Conservation (phyloP, 768 basidiomycete genomes). For the Strobilomyces echinocephalus region DNA sequence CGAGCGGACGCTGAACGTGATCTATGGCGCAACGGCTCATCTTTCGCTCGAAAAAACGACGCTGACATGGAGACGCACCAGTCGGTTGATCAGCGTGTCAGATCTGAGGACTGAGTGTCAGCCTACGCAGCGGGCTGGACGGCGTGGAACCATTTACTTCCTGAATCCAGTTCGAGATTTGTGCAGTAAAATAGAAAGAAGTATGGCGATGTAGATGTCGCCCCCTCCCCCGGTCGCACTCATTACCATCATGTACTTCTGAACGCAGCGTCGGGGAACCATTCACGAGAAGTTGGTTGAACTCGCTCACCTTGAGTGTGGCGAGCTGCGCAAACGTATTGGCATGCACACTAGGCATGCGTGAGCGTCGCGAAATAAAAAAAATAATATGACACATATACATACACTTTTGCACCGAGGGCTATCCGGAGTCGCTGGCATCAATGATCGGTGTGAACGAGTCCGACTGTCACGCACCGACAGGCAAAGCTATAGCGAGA, state of each 20-base stretch:
- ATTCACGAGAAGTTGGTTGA: not conserved
- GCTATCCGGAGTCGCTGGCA: conserved; percentile 21
- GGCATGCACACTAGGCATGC: conserved; percentile 20
- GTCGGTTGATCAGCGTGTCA: conserved; percentile 47
- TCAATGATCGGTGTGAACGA: conserved; percentile 1
- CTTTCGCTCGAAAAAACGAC: not conserved
- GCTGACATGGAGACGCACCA: conserved; percentile 21
- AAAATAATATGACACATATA: not conserved
- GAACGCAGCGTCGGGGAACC: not conserved
- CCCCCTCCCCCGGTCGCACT: conserved; percentile 41
- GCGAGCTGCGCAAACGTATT: conserved; percentile 37
- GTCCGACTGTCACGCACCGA: conserved; percentile 26
- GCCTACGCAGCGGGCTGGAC: not conserved
- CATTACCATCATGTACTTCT: conserved; percentile 44
- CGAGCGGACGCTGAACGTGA: conserved; percentile 50
- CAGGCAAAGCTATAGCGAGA: conserved; percentile 22
- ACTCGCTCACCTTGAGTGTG: conserved; percentile 37
- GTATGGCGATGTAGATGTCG: conserved; percentile 43
- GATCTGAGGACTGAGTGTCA: conserved; percentile 24
- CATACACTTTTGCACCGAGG: conserved; percentile 35
- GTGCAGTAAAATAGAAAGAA: conserved; percentile 45
- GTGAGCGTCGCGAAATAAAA: conserved; percentile 3
- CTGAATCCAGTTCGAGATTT: conserved; percentile 49
- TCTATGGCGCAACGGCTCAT: conserved; percentile 25
- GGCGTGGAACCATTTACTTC: conserved; percentile 22